A percentile compares a stretch with the other conserved stretches of the same genome.
These are phyloP conservation scores for Tubosaeta brunneosetosa DNA, from an alignment of 768 basidiomycete genomes.

Conservation along the genomic window DNA sequence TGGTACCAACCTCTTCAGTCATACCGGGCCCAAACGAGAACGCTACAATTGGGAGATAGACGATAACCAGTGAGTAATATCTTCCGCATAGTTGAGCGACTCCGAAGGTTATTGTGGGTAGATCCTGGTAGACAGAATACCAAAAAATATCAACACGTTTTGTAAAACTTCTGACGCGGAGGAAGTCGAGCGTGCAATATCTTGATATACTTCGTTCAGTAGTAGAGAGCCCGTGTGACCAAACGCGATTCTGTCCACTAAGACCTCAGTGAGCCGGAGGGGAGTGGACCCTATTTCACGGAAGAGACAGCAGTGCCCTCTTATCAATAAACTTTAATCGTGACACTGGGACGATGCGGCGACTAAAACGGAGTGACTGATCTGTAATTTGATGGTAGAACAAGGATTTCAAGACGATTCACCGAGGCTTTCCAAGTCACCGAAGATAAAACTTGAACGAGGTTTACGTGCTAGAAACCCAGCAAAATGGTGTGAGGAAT, in stretches of 20 bases:
- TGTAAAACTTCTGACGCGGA: slow-evolving; percentile 44
- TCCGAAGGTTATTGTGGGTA: neutral
- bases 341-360: neutral
- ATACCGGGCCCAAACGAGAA: slow-evolving; percentile 60
- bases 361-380: neutral
- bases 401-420: too few relatives aligned
- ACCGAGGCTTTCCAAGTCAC: too few relatives aligned
- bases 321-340: neutral
- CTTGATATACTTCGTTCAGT: slow-evolving; percentile 26
- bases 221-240: neutral
- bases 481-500: too few relatives aligned
- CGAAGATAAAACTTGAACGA: too few relatives aligned
- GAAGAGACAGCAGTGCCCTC: neutral
- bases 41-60: slow-evolving; percentile 43
- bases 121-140: neutral
- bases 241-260: neutral
- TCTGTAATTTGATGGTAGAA: too few relatives aligned
- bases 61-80: slow-evolving; percentile 47
- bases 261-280: neutral
- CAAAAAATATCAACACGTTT: slow-evolving; percentile 29
- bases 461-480: too few relatives aligned
- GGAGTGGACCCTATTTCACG: neutral
- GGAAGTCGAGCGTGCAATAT: slow-evolving; percentile 34
- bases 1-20: slow-evolving; percentile 43
- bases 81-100: slow-evolving; percentile 33